phyloP scores from a whole-genome alignment of 2,329 filamentous ascomycete genomes.

The Beauveria varroae region DNA sequence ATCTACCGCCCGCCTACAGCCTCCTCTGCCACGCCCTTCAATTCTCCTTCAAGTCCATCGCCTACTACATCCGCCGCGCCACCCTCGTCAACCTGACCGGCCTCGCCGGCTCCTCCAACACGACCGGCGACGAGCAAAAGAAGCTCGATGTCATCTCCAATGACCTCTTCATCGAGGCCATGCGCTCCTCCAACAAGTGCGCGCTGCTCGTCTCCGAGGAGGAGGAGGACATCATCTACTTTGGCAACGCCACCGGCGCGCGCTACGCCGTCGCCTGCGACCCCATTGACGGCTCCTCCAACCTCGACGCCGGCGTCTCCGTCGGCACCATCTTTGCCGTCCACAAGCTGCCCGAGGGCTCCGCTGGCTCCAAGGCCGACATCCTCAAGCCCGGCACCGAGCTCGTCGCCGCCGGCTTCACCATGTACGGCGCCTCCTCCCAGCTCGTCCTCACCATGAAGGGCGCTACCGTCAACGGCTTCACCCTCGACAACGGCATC shows the following conservation, averaged over 20 bases:
- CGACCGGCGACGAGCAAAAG: conserved; percentile 96
- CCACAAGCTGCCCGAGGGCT: conserved; percentile 77
- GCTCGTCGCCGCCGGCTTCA: conserved; percentile 92
- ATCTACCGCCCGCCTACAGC: conserved; percentile 36
- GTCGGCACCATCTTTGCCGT: conserved; percentile 96
- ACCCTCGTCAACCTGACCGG: conserved; percentile 93
- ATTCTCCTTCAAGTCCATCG: conserved; percentile 99
- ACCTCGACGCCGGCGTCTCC: conserved; percentile 93
- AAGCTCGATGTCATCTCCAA: conserved; percentile 99
- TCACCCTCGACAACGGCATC: conserved; percentile 92
- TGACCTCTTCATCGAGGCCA: conserved; percentile 92
- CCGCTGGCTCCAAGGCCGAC: conserved; percentile 71
- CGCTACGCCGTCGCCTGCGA: conserved; percentile 96
- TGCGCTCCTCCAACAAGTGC: conserved; percentile 87
- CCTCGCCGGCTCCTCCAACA: conserved; percentile 89
- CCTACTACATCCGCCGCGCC: conserved; percentile 96
- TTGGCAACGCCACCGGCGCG: conserved; percentile 65
- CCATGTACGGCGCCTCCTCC: conserved; percentile 97
- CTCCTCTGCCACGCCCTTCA: conserved; percentile 95
- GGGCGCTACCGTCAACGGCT: conserved; percentile 86
- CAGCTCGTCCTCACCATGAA: conserved; percentile 98
- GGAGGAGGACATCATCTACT: conserved; percentile 86
- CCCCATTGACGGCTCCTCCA: conserved; percentile 95
- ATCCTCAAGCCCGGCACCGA: conserved; percentile 85
- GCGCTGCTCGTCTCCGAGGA: conserved; percentile 95